Conservation (phyloP, 768 basidiomycete species). For the Kwoniella shandongensis region DNA sequence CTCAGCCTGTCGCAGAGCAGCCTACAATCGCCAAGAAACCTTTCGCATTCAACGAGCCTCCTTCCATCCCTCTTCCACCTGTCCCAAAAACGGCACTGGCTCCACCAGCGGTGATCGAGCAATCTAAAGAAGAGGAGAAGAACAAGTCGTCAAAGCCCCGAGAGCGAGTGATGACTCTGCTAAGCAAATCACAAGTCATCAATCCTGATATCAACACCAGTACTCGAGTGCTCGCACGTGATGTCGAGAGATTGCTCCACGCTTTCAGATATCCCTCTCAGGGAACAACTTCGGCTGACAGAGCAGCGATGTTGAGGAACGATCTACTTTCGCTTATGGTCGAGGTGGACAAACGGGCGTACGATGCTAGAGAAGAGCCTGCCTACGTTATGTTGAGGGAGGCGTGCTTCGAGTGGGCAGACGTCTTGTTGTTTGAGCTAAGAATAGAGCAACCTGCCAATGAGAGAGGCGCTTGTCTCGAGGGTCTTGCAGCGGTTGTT, state of each 20-base stretch:
- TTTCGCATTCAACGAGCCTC: slow-evolving; percentile 23
- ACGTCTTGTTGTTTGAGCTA: slow-evolving; percentile 52
- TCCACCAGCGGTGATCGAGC: slow-evolving; percentile 30
- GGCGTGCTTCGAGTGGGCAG: slow-evolving; percentile 54
- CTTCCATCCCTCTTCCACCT: slow-evolving; percentile 38
- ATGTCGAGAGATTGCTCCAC: slow-evolving; percentile 31
- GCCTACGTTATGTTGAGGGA: slow-evolving; percentile 41
- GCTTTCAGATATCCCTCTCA: slow-evolving; percentile 31
- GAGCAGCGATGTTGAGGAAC: slow-evolving; percentile 46
- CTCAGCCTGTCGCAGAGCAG: neutral
- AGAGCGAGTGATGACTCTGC: slow-evolving; percentile 80
- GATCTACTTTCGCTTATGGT: slow-evolving; percentile 51
- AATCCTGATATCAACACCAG: slow-evolving; percentile 18
- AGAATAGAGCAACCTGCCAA: slow-evolving; percentile 53
- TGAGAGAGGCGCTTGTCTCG: slow-evolving; percentile 56
- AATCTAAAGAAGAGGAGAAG: slow-evolving; percentile 56
- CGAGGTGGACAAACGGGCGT: slow-evolving; percentile 51
- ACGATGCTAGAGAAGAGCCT: slow-evolving; percentile 23
- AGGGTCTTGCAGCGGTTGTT: slow-evolving; percentile 53
- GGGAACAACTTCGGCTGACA: slow-evolving; percentile 39
- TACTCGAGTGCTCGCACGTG: slow-evolving; percentile 14
- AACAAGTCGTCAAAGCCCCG: slow-evolving; percentile 75
- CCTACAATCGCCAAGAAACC: slow-evolving; percentile 12
- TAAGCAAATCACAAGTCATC: slow-evolving; percentile 21
- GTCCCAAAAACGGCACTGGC: slow-evolving; percentile 1